Conservation (phyloP, 2,329 filamentous ascomycete genomes). For the Chrysoporthe austroafricana region DNA sequence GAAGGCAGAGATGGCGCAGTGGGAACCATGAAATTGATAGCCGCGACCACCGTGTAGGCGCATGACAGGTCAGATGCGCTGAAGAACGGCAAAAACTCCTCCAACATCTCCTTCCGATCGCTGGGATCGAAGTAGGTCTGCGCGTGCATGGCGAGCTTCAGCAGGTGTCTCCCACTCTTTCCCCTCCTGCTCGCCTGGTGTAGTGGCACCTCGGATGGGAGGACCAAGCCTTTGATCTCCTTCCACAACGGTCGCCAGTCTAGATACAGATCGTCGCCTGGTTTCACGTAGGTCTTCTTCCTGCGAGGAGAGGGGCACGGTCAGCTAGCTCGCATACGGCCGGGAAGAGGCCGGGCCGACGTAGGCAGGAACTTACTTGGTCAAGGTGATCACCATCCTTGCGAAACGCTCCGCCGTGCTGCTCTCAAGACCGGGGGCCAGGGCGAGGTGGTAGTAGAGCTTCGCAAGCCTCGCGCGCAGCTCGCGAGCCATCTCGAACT, state of each 20-base stretch:
- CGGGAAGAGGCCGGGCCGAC: background rate
- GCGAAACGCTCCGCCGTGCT: conserved; percentile 85
- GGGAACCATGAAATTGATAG: conserved; percentile 86
- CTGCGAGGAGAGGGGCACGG: conserved; percentile 48
- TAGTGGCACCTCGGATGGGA: conserved; percentile 79
- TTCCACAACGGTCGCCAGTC: conserved; percentile 95
- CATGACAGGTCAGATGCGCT: conserved; percentile 91
- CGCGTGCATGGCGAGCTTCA: conserved; percentile 87
- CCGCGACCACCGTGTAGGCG: conserved; percentile 88
- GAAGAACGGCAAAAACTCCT: conserved; percentile 84
- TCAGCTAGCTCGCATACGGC: conserved; percentile 31
- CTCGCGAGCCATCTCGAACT: conserved; percentile 91
- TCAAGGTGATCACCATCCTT: conserved; percentile 94
- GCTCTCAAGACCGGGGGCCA: conserved; percentile 87
- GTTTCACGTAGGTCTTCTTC: conserved; percentile 93
- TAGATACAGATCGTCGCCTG: conserved; percentile 83
- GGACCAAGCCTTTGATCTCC: conserved; percentile 86
- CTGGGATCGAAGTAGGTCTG: conserved; percentile 91
- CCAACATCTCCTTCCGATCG: conserved; percentile 79
- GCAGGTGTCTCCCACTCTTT: conserved; percentile 66
- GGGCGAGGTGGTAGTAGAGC: conserved; percentile 90
- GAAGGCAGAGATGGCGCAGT: conserved; percentile 76
- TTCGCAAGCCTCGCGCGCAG: conserved; percentile 82
- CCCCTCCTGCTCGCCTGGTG: conserved; percentile 58
- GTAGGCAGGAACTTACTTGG: conserved; percentile 68